Base-by-base conservation (phyloP, 352 stramenopile species). In the Thalassiosira hispida region DNA sequence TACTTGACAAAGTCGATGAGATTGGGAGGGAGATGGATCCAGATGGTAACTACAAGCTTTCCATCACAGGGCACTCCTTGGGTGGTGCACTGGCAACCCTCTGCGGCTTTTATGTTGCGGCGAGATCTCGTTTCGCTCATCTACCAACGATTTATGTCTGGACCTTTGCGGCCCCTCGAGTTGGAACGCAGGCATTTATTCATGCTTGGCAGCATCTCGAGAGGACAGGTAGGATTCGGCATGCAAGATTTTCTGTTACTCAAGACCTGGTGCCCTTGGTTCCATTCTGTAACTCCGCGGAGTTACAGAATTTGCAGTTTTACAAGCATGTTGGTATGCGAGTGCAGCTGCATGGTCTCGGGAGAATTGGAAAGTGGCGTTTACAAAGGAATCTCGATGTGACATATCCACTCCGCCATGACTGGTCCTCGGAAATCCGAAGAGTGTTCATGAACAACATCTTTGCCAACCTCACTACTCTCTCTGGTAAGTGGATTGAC, bases 81-180 rank as follows among this genome's bases (percentile, higher is more conserved):
- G 69, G 69, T 11, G 69, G 59, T 22, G 71, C 52, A 25, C 31
- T 79, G 20, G 61, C 71, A 46, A 79, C 71, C 31, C 49, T 80
- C 14, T 29, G 64, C 4, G n/a, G 14, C 2, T 60, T 60, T 42
- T 42, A 60, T 18, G 25, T 14, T 18, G 51, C 51, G 5, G 18
- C 49, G 9, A 38, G 22, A 6, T 38, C 12, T 35, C 7, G 16
- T 2, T 57, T 57, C 18, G 6, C 5, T 4, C 33, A 57, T 2
- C 22, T 73, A 14, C 62, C 53, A 33, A 63, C 31, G 20, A 63
- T 73, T 38, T 51, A 49, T 12, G 31, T 52, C 12, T 73, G 62
- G 5, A 63, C 63, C 3, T 73, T 46, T 44, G 64, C 64, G 20
- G 33, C 64, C 18, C 64, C 64, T 57, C 51, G 64, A n/a, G 64